Base-by-base conservation (phyloP, 257 asterid genomes). In the Solanum raphanifolium region DNA sequence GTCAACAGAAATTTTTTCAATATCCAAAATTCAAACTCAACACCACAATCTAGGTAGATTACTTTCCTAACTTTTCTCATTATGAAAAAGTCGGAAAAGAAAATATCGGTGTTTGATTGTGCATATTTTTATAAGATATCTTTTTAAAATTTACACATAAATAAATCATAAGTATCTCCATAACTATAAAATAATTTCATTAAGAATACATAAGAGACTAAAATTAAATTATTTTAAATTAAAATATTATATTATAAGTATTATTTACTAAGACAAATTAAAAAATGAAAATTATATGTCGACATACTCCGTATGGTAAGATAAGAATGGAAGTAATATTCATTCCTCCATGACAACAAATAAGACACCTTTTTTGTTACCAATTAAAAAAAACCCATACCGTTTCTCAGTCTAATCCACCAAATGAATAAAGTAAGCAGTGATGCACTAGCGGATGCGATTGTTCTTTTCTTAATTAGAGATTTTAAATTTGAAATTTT, bases 1-100 rank as follows among this genome's bases (percentile, higher is more conserved):
- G 2, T 46, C 3, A 46, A 13, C 0, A 4, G 0, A 4, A 46
- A 1, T 1, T 1, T 13, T 46, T 43, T 43, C 6, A 46, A 46
- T 46, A 13, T 46, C 7, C 55, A 46, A 46, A 46, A 46, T 46
- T 46, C 18, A 46, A 46, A 46, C 6, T 46, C 55, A 13, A 46
- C 55, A 46, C 6, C 2, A 46, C 6, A 46, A 1, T 46, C 55
- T 46, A 46, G 18, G 2, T 46, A 46, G 55, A 46, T 46, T 13
- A 46, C 20, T 46, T 46, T 46, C 55, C 18, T 13, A 46, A 13
- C 55, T 46, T 46, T 46, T 46, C 55, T 46, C 55, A 46, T 13
- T 13, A 46, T 13, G 55, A 46, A 46, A 46, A 46, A 46, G 55
- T 13, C 20, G 2, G 55, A 13, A 46, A 13, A 13, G 55, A 46